These are phyloP conservation scores for Tolypocladium tropicale DNA, from an alignment of 2,329 filamentous ascomycete genomes.

Conservation along the genomic window DNA sequence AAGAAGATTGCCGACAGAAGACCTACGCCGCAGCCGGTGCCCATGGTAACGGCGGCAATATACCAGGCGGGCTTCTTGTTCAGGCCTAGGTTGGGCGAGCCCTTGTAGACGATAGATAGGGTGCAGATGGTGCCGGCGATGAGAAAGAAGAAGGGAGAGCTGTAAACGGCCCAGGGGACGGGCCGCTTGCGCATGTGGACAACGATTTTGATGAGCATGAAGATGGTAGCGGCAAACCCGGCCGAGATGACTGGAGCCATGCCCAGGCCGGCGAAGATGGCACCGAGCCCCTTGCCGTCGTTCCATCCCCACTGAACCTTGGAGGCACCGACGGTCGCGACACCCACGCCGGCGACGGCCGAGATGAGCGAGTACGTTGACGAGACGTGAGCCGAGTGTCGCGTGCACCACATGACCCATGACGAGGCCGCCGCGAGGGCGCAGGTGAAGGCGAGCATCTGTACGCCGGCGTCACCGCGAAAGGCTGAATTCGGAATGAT, in stretches of 20 bases:
- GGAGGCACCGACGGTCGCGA: constrained; percentile 50
- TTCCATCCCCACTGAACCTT: constrained; percentile 63
- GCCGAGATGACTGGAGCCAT: constrained; percentile 62
- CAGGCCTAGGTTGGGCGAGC: constrained; percentile 57
- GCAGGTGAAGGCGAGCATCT: constrained; percentile 56
- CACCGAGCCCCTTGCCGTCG: constrained; percentile 55
- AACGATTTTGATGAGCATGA: constrained; percentile 53
- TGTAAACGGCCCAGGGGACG: constrained; percentile 61
- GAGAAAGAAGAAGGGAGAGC: constrained; percentile 67
- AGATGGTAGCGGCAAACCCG: constrained; percentile 55
- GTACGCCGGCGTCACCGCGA: constrained; percentile 49
- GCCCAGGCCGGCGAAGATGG: constrained; percentile 59
- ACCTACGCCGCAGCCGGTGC: constrained; percentile 49
- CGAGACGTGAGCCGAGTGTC: constrained; percentile 59
- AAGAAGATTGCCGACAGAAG: constrained; percentile 59
- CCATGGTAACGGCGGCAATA: constrained; percentile 56
- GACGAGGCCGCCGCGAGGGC: constrained; percentile 51
- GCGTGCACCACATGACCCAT: constrained; percentile 73
- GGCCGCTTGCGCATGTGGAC: constrained; percentile 65
- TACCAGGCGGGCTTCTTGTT: constrained; percentile 58
- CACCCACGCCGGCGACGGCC: constrained; percentile 55
- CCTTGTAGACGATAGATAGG: constrained; percentile 72
- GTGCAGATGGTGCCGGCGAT: constrained; percentile 66
- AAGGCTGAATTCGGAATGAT: constrained; percentile 54
- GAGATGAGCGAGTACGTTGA: constrained; percentile 62